A percentile compares a stretch with the other conserved stretches of the same genome.
These are phyloP conservation scores for Neoarthrinium moseri DNA, from an alignment of 2,329 filamentous ascomycete genomes.

Conservation along the genomic window DNA sequence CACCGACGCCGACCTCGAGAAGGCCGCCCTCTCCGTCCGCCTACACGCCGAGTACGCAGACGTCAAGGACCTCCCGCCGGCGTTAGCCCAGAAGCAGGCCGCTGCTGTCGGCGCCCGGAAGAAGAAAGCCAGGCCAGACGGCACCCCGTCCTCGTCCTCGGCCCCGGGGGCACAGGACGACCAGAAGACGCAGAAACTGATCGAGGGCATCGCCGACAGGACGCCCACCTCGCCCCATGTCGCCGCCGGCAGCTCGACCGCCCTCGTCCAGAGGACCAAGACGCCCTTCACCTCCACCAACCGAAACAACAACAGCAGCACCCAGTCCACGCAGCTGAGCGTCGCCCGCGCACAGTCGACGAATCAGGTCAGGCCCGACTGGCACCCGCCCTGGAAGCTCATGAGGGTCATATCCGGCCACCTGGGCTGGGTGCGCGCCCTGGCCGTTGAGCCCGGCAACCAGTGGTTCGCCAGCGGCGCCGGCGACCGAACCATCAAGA, in stretches of 20 bases:
- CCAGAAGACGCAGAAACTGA: conserved; percentile 61
- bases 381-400: conserved; percentile 98
- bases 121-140: conserved; percentile 26
- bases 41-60: conserved; percentile 29
- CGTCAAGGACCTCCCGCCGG: conserved; percentile 25
- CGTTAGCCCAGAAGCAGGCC: conserved; percentile 35
- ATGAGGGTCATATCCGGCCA: conserved; percentile 98
- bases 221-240: conserved; percentile 16
- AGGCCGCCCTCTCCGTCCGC: conserved; percentile 28
- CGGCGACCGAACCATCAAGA: conserved; percentile 96
- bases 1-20: conserved; percentile 23
- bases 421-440: conserved; percentile 85
- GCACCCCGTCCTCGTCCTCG: conserved; percentile 19
- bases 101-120: conserved; percentile 25
- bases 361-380: conserved; percentile 72
- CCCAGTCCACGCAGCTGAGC: conserved; percentile 22
- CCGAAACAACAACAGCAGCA: conserved; percentile 13
- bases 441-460: conserved; percentile 94
- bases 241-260: conserved; percentile 29
- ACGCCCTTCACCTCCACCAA: conserved; percentile 20
- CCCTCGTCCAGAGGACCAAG: conserved; percentile 32
- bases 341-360: conserved; percentile 33
- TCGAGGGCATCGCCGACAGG: conserved; percentile 56
- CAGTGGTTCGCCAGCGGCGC: conserved; percentile 97
- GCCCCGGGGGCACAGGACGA: conserved; percentile 30